A percentile compares a stretch with the other conserved stretches of the same genome.
phyloP scores from a whole-genome alignment of 306 rosid species.

The Heteromeles arbutifolia region DNA sequence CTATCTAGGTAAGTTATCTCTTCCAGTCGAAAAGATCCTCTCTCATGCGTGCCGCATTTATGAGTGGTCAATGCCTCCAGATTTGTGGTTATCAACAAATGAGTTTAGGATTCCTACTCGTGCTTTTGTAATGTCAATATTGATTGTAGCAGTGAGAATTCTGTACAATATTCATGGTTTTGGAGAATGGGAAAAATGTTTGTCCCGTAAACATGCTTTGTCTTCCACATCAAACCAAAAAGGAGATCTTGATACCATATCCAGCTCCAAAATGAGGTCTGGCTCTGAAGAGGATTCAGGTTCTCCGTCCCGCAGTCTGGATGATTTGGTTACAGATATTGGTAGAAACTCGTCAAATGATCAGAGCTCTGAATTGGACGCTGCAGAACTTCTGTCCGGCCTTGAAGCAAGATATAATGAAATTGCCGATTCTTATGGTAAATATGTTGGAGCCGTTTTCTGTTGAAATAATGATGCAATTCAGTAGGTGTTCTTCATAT shows the following conservation, averaged over 20 bases:
- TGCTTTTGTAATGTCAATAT: constrained; percentile 71
- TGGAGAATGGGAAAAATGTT: constrained; percentile 84
- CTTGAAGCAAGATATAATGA: constrained; percentile 54
- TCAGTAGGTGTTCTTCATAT: background rate
- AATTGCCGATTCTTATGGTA: constrained; percentile 47
- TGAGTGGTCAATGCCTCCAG: constrained; percentile 84
- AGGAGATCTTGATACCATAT: constrained; percentile 5
- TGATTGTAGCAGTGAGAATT: constrained; percentile 72
- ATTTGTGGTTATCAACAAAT: constrained; percentile 61
- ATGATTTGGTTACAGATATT: constrained; percentile 18
- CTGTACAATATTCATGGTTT: constrained; percentile 67
- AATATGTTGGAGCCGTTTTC: background rate
- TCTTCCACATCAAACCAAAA: constrained; percentile 8
- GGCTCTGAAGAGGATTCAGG: constrained; percentile 17
- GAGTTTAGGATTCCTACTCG: constrained; percentile 74
- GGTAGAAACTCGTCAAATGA: constrained; percentile 13
- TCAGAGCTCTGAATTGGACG: constrained; percentile 35
- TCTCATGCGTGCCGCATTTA: constrained; percentile 55
- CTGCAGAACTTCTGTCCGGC: constrained; percentile 49
- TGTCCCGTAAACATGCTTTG: constrained; percentile 29
- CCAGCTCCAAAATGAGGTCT: constrained; percentile 10
- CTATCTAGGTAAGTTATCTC: constrained; percentile 48
- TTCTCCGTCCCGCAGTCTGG: constrained; percentile 12
- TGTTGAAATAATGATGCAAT: constrained; percentile 2
- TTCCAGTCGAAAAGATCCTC: constrained; percentile 60